These are phyloP conservation scores for Hypoxylon lienhwacheense DNA, from an alignment of 495 filamentous ascomycete genomes.

Conservation along the genomic window DNA sequence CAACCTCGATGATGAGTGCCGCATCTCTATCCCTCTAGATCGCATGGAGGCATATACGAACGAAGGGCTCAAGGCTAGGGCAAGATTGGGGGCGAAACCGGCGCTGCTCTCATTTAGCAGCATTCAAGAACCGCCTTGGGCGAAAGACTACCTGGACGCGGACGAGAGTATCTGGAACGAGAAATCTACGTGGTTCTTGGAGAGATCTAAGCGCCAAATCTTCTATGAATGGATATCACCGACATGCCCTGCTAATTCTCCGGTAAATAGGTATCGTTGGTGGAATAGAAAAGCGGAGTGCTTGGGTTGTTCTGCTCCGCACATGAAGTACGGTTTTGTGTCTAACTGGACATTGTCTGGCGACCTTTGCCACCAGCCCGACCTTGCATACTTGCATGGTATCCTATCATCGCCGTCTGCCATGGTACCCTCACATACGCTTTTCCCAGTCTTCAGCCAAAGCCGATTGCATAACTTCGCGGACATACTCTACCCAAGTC, in stretches of 20 bases:
- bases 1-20: slow-evolving; percentile 76
- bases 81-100: slow-evolving; percentile 39
- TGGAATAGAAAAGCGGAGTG: slow-evolving; percentile 62
- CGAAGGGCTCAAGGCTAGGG: slow-evolving; percentile 30
- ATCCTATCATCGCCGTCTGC: slow-evolving; percentile 66
- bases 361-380: slow-evolving; percentile 77
- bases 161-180: slow-evolving; percentile 34
- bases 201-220: slow-evolving; percentile 36
- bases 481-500: slow-evolving; percentile 74
- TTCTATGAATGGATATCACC: slow-evolving; percentile 55
- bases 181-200: slow-evolving; percentile 30
- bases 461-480: slow-evolving; percentile 63
- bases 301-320: slow-evolving; percentile 60
- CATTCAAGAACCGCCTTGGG: slow-evolving; percentile 28
- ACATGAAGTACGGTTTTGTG: slow-evolving; percentile 68
- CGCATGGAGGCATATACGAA: slow-evolving; percentile 44
- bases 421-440: slow-evolving; percentile 60
- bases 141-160: slow-evolving; percentile 13
- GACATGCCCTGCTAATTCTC: slow-evolving; percentile 60
- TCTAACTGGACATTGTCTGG: slow-evolving; percentile 63
- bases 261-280: slow-evolving; percentile 50
- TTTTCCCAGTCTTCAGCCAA: slow-evolving; percentile 75
- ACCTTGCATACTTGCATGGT: slow-evolving; percentile 71
- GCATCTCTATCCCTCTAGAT: slow-evolving; percentile 69
- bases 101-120: slow-evolving; percentile 38